These are phyloP conservation scores for Skeletonema grethae DNA, from an alignment of 108 stramenopile species.

Conservation along the genomic window DNA sequence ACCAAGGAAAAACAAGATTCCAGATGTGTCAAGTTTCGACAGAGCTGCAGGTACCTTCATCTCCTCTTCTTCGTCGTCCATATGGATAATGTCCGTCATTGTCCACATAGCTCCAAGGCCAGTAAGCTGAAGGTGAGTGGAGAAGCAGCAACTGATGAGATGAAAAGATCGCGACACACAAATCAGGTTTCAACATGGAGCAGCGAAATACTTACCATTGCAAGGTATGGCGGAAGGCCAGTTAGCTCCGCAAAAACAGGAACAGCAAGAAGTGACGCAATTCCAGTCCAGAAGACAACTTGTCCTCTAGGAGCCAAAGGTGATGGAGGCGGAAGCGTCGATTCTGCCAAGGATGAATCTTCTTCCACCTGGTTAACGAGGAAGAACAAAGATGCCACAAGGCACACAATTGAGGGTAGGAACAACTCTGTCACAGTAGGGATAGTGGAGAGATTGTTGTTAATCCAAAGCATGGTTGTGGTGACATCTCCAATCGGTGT, in stretches of 20 bases:
- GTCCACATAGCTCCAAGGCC: conserved; percentile 94
- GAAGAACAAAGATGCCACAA: conserved; percentile 81
- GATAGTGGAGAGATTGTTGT: conserved; percentile 85
- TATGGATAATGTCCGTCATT: conserved; percentile 91
- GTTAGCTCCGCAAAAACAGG: conserved; percentile 91
- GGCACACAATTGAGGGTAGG: conserved; percentile 85
- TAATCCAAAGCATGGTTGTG: conserved; percentile 97
- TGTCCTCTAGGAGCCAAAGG: conserved; percentile 82
- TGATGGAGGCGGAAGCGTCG: conserved; percentile 60
- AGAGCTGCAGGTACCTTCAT: conserved; percentile 84
- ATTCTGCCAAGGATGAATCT: conserved; percentile 53
- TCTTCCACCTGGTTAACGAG: conserved; percentile 86
- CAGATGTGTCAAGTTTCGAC: conserved; percentile 85
- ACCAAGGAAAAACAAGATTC: conserved; percentile 95
- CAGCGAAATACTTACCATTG: conserved; percentile 60
- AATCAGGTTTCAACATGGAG: background rate
- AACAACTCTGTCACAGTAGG: conserved; percentile 90
- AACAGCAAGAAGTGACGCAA: conserved; percentile 80
- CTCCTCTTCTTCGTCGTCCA: conserved; percentile 88
- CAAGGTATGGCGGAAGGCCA: conserved; percentile 92
- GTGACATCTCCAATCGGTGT: conserved; percentile 96
- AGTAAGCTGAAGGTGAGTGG: conserved; percentile 56
- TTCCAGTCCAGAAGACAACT: conserved; percentile 89
- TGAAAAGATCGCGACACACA: background rate
- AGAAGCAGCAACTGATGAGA: background rate